Percentiles rank a stretch among this genome's conserved stretches.
Conservation (phyloP, 2,329 filamentous ascomycete genomes). For the Hymenoscyphus linearis region DNA sequence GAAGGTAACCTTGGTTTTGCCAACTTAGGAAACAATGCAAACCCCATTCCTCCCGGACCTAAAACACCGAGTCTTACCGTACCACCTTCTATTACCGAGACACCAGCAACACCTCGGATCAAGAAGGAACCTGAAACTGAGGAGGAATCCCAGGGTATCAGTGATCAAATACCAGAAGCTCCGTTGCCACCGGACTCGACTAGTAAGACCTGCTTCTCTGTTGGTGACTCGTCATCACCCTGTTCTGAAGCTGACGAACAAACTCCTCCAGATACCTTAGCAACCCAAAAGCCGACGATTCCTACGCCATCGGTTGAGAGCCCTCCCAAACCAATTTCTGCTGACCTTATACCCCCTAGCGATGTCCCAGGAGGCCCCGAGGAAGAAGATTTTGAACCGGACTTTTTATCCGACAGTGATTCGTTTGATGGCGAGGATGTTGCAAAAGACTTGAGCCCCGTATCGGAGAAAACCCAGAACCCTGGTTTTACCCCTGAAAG, state of each 20-base stretch:
- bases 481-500: conserved; percentile 52
- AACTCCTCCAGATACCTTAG: conserved; percentile 36
- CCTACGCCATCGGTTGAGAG: conserved; percentile 5
- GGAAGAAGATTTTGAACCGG: conserved; percentile 29
- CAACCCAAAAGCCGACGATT: conserved; percentile 16
- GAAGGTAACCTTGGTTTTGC: conserved; percentile 17
- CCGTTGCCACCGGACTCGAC: conserved; percentile 42
- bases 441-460: conserved; percentile 56
- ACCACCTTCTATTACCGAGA: conserved; percentile 9
- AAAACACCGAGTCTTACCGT: conserved; percentile 16
- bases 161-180: conserved; percentile 30
- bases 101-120: conserved; percentile 20
- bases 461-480: conserved; percentile 40
- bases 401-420: conserved; percentile 27
- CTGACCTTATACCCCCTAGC: conserved; percentile 23
- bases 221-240: conserved; percentile 38
- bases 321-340: conserved; percentile 15
- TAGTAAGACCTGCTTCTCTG: conserved; percentile 31
- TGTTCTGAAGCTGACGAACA: conserved; percentile 37
- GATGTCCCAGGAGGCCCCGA: conserved; percentile 31
- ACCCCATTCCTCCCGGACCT: conserved; percentile 9
- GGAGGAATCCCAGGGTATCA: conserved; percentile 15
- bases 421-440: conserved; percentile 57
- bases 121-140: conserved; percentile 24
- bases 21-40: conserved; percentile 9